Evolutionary conservation across 2,329 filamentous ascomycete species (phyloP).

Genomic region (Tolypocladium album): DNA sequence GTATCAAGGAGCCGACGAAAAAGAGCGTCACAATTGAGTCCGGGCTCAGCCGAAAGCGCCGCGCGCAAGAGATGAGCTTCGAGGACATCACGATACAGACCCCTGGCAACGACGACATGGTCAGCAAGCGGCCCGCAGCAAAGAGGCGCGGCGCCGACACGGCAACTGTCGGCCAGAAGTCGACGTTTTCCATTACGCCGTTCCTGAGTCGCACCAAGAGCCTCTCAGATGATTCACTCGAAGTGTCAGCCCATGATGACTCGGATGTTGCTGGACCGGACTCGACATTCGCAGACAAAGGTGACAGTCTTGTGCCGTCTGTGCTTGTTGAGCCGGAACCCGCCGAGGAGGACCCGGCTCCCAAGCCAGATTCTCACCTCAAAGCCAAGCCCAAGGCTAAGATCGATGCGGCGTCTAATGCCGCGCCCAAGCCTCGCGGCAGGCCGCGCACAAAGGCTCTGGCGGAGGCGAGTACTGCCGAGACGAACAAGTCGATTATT

Average conservation of each 20-base stretch:
- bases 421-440: constrained; percentile 28
- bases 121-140: constrained; percentile 24
- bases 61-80: constrained; percentile 30
- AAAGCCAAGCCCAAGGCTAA: constrained; percentile 2
- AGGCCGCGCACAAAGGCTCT: constrained; percentile 34
- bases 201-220: constrained; percentile 70
- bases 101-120: constrained; percentile 29
- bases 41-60: constrained; percentile 32
- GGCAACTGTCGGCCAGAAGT: constrained; percentile 63
- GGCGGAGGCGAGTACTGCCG: constrained; percentile 31
- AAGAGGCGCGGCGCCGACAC: constrained; percentile 50
- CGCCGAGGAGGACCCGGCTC: constrained; percentile 12
- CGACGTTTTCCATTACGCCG: constrained; percentile 85
- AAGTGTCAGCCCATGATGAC: constrained; percentile 10
- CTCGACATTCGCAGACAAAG: constrained; percentile 6
- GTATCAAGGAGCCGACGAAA: constrained; percentile 9
- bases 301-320: not conserved
- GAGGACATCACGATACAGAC: constrained; percentile 38
- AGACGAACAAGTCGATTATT: constrained; percentile 30
- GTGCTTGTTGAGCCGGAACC: constrained; percentile 22
- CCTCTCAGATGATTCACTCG: constrained; percentile 28
- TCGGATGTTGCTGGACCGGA: constrained; percentile 1
- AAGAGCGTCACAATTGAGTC: constrained; percentile 12
- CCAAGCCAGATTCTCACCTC: constrained; percentile 5
- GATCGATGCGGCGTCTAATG: constrained; percentile 4